Conservation (phyloP, 345 rosid species). For the Salix udensis region DNA sequence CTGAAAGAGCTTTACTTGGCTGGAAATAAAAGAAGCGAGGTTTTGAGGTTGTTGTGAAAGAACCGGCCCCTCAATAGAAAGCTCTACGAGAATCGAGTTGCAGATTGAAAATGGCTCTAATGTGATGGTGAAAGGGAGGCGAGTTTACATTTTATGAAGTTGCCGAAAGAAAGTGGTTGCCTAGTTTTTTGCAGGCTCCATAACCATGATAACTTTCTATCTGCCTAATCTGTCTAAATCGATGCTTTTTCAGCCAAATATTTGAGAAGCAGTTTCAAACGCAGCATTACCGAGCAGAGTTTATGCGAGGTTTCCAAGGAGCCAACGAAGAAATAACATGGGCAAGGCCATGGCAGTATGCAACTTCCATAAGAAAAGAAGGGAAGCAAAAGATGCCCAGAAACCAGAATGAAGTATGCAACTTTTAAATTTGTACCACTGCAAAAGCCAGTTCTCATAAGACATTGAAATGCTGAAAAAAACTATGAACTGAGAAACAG, state of each 20-base stretch:
- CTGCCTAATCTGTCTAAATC: background rate
- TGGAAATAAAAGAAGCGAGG: conserved; percentile 87
- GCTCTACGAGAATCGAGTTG: too few species aligned
- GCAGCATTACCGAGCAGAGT: too few species aligned
- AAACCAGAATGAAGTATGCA: background rate
- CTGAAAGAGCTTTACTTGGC: conserved; percentile 92
- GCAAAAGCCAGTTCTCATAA: background rate
- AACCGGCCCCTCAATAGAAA: too few species aligned
- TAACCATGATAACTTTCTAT: background rate
- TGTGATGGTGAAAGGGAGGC: too few species aligned
- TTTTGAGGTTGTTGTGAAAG: too few species aligned
- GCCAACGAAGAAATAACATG: background rate
- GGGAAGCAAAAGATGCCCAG: background rate
- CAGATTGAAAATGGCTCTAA: too few species aligned
- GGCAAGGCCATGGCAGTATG: background rate
- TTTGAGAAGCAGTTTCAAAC: too few species aligned
- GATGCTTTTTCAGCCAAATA: too few species aligned
- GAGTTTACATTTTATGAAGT: too few species aligned
- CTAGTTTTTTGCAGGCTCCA: background rate
- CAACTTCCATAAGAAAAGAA: background rate
- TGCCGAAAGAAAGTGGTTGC: background rate
- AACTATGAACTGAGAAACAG: background rate
- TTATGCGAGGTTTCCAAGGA: background rate
- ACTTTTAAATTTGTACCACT: background rate
- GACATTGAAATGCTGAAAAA: background rate